Base-by-base conservation (phyloP, 192 early-diverging fungal species). In the Dissophora ornata region DNA sequence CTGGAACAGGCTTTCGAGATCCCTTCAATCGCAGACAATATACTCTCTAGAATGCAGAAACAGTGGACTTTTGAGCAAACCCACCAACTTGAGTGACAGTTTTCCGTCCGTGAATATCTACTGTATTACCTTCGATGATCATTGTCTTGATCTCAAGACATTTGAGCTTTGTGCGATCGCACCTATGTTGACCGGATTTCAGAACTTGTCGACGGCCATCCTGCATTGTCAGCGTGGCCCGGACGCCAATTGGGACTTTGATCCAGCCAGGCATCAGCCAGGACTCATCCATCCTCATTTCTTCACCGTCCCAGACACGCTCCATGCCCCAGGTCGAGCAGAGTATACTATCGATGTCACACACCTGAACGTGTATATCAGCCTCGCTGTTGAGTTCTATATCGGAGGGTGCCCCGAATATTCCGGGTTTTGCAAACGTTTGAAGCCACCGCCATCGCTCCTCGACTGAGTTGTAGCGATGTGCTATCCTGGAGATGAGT, bases 81-180 rank as follows among this genome's bases (percentile, higher is more conserved):
- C 36, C 36, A n/a, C n/a, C n/a, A n/a, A n/a, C n/a, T n/a, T n/a
- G n/a, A n/a, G n/a, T n/a, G n/a, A n/a, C n/a, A n/a, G n/a, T n/a
- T n/a, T n/a, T n/a, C n/a, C n/a, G n/a, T n/a, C n/a, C n/a, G n/a
- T n/a, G n/a, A n/a, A n/a, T n/a, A n/a, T n/a, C n/a, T n/a, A n/a
- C n/a, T n/a, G n/a, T n/a, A n/a, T n/a, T 38, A 79, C 77, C 77
- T 59, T 67, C 45, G n/a, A 79, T 51, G 13, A 48, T 33, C 59
- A 79, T 58, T 7, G 59, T 50, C 13, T n/a, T 26, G 19, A 79
- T 69, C 1, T 57, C 61, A 30, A 46, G 21, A 25, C 77, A 79
- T 8, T 40, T 52, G 24, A 70, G 40, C 1, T 51, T 46, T 44
- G 52, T 18, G 32, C 24, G 32, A 13, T 40, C 54, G 34, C 77